Evolutionary conservation across 1,139 yeast genomes (phyloP), one percentile per base, ranked within the genome.

Genomic region (Diutina scorzettiae): DNA sequence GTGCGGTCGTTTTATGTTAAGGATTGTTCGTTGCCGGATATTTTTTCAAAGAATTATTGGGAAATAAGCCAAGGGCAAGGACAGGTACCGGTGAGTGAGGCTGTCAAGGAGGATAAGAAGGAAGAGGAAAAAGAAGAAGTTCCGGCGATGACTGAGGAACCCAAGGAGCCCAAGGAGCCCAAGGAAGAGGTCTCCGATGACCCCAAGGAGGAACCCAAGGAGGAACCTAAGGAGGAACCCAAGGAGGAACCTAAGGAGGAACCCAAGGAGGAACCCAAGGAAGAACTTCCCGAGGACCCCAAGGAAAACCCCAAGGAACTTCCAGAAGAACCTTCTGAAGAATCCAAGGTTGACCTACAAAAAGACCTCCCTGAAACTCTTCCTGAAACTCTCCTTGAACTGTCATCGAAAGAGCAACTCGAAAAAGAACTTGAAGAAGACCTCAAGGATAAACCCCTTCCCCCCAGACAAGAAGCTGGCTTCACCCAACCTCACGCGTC

Each of bases 1-100:
- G 99, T 93, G 12, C 73, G 95, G 52, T 87, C 86, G 48, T 84
- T 81, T 52, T 83, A 83, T 52, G 66, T 82, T 28, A 69, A 66
- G 48, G 73, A 68, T 46, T 68, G 73, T 51, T 70, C 64, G 3
- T 66, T 69, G 48, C 73, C 73, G 2, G 73, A 68, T 47, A 64
- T 69, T 14, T 58, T 66, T 44, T 67, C 71, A 8, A 63, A 60
- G 53, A 62, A 69, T 49, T 69, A 64, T 52, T 69, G 74, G 74
- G 48, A 51, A 40, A 54, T 24, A 11, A 27, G n/a, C n/a, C n/a
- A n/a, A n/a, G n/a, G n/a, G n/a, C n/a, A n/a, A n/a, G n/a, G n/a
- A n/a, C n/a, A 14, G n/a, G 33, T 8, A 12, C 33, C 11, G n/a
- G 20, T 4, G 7, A 11, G 19, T 30, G 28, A 21, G 16, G 8